These are phyloP conservation scores for Leishmania gerbilli DNA, from an alignment of 208 protist species.

Conservation along the genomic window DNA sequence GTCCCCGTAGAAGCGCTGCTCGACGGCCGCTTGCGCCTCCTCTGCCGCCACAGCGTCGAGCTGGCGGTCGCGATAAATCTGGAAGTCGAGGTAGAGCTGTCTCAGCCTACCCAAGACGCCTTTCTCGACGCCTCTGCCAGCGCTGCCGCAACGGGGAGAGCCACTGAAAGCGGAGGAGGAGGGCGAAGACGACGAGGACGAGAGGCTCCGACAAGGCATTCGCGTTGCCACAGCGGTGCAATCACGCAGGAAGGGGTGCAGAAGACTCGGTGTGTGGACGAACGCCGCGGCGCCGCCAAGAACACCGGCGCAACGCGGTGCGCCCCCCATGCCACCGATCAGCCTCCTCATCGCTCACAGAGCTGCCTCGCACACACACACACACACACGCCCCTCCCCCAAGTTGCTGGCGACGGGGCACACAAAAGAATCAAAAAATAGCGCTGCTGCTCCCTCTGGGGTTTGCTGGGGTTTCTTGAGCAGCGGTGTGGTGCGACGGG, in stretches of 20 bases:
- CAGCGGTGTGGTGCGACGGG: neutral
- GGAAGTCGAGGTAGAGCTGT: constrained; percentile 44
- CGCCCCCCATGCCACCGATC: neutral
- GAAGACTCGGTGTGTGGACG: neutral
- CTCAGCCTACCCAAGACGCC: constrained; percentile 33
- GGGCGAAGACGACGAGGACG: neutral
- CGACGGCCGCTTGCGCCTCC: constrained; percentile 16
- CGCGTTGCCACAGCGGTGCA: neutral
- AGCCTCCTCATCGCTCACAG: neutral
- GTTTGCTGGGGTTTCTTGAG: neutral
- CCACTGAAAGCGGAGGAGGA: neutral
- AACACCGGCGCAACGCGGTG: neutral
- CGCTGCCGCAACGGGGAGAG: neutral
- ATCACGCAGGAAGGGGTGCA: neutral
- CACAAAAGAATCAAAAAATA: neutral
- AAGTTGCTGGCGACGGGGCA: neutral
- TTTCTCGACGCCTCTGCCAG: neutral
- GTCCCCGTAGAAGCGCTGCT: constrained; percentile 3
- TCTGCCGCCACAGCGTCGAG: constrained; percentile 33
- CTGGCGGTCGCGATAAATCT: constrained; percentile 49
- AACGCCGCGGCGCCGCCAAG: neutral
- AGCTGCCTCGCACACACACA: too few relatives aligned
- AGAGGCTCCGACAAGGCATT: neutral
- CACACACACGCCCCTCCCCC: neutral
- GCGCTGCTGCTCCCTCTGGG: neutral